Percentiles rank a stretch among this genome's conserved stretches.
Evolutionary conservation across 2,329 filamentous ascomycete species (phyloP).

Genomic region (Golovinomyces cichoracearum): DNA sequence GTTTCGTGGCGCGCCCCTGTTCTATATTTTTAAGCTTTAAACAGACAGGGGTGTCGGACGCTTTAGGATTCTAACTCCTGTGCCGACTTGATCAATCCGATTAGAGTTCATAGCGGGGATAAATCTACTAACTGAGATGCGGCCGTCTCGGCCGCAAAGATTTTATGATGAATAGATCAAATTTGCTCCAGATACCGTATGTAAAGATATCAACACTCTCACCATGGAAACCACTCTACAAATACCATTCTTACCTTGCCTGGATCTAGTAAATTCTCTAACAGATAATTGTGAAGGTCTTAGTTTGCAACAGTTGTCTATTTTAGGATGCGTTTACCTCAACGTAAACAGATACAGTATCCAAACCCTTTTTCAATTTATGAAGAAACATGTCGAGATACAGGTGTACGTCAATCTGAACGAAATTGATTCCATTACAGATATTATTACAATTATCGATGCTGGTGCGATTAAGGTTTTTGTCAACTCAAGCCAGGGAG

Average conservation of each 20-base stretch:
- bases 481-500: constrained; percentile 43
- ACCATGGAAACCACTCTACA: constrained; percentile 38
- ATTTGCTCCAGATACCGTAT: too few species aligned
- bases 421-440: constrained; percentile 37
- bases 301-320: constrained; percentile 28
- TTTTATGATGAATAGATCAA: too few species aligned
- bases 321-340: constrained; percentile 33
- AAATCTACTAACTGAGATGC: too few species aligned
- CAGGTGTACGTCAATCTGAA: constrained; percentile 56
- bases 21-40: too few species aligned
- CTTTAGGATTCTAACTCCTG: too few species aligned
- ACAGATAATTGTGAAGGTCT: constrained; percentile 27
- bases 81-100: too few species aligned
- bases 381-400: constrained; percentile 25
- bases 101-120: too few species aligned
- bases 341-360: constrained; percentile 18
- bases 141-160: too few species aligned
- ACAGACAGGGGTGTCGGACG: too few species aligned
- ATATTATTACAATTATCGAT: constrained; percentile 59
- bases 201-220: too few species aligned
- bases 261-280: constrained; percentile 25
- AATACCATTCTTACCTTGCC: constrained; percentile 34
- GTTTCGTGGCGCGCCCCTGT: too few species aligned
- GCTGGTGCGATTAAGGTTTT: constrained; percentile 67
- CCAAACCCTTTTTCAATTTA: constrained; percentile 17